These are phyloP conservation scores for Elaeis guineensis DNA, from an alignment of 176 grass and related monocot genomes.

Conservation along the genomic window DNA sequence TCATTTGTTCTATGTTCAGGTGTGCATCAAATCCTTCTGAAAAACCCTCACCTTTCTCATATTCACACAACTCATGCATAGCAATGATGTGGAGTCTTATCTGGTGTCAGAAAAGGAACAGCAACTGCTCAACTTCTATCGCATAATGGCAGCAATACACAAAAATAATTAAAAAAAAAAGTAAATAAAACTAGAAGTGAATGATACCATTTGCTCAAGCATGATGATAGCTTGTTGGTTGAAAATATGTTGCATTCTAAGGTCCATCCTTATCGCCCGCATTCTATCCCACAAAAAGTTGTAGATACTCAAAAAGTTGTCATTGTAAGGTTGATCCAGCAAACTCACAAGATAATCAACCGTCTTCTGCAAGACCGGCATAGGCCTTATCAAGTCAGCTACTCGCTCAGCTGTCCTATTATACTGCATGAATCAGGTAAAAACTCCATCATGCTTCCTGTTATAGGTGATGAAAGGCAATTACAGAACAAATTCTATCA, in stretches of 20 bases:
- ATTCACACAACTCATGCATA: slow-evolving; percentile 92
- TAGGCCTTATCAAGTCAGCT: slow-evolving; percentile 81
- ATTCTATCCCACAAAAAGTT: slow-evolving; percentile 99
- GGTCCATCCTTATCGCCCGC: slow-evolving; percentile 96
- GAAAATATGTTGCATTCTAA: slow-evolving; percentile 97
- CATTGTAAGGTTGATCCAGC: slow-evolving; percentile 65
- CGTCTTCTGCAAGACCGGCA: slow-evolving; percentile 77
- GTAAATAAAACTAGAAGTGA: slow-evolving; percentile 4
- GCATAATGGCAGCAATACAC: too few species aligned
- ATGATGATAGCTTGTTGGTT: slow-evolving; percentile 61
- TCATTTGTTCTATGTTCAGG: slow-evolving; percentile 98
- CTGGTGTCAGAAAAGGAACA: slow-evolving; percentile 36
- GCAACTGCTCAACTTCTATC: too few species aligned
- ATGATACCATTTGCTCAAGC: slow-evolving; percentile 93
- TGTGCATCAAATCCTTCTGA: slow-evolving; percentile 96
- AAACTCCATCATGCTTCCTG: slow-evolving; percentile 33
- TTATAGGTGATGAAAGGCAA: slow-evolving; percentile 38
- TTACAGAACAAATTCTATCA: slow-evolving; percentile 31
- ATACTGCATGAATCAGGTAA: slow-evolving; percentile 64
- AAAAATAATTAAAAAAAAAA: not conserved
- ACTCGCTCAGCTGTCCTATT: slow-evolving; percentile 90
- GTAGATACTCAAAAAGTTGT: slow-evolving; percentile 76
- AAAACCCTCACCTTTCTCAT: slow-evolving; percentile 90
- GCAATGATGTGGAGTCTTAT: slow-evolving; percentile 92
- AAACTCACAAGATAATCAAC: slow-evolving; percentile 86